Base-by-base conservation (phyloP, 1,139 yeast species). In the Hemisphaericaspora xylanilytica region DNA sequence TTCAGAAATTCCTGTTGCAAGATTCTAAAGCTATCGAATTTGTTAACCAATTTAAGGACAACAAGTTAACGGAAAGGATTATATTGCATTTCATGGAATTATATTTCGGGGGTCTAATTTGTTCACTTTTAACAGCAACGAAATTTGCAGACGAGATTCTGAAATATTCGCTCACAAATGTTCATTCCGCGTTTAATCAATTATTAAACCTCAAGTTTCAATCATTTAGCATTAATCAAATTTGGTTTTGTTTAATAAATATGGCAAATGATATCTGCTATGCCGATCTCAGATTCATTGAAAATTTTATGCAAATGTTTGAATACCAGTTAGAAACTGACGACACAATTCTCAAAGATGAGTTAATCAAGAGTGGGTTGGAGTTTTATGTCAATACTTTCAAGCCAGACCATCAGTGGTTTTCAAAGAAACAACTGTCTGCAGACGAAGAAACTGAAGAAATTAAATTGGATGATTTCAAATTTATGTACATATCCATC, bases 231-330 rank as follows among this genome's bases (percentile, higher is more conserved):
- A 12, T 24, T 39, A 43, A 25, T 43, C 26, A 55, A 31, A 41
- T 53, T 2, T 64, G 69, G 68, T 51, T 64, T 3, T 44, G 56
- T 16, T 47, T 65, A 30, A 46, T 64, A 28, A 61, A 63, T 35
- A 51, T 52, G 22, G 60, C 60, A 3, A 61, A 61, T 37, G 69
- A 64, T 35, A 47, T 58, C 5, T 64, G 70, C 40, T 60, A 58
- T 37, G 45, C 56, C 9, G 65, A 64, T 38, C 40, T 64, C 25
- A 37, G 56, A 17, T 46, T 44, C 27, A 56, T 55, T 18, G 42
- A 48, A 2, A 34, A 49, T 0, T 58, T 62, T 30, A 52, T 50
- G 10, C 46, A 48, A 2, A 37, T 60, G n/a, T 52, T 62, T 35
- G 52, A 50, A 21, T 40, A 39, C 16, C 49, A 59, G 38, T 38